Base-by-base conservation (phyloP, 805 yeast species). In the Isabelozyma rhagii region DNA sequence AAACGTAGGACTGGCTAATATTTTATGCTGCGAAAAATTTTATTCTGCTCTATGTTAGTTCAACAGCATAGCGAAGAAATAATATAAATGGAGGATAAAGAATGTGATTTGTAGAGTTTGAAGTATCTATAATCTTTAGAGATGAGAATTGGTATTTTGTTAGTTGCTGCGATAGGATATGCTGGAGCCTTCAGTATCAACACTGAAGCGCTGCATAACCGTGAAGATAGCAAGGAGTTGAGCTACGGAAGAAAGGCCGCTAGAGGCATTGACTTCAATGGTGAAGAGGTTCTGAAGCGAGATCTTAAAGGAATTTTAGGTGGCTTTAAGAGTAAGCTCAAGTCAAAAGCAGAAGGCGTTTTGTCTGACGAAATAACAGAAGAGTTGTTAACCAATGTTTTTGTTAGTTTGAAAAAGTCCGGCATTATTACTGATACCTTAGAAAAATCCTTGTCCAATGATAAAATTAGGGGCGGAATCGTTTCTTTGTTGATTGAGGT, bases 371-470 rank as follows among this genome's bases (percentile, higher is more conserved):
- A 58, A 17, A 18, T 53, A 13, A 53, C 57, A 17, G 65, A 60
- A 38, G 50, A 54, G 4, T 43, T 64, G n/a, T 50, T 66, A 40
- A 51, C 55, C 8, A 57, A 53, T 45, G 56, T 65, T 1, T 66
- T 68, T 45, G 50, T 49, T 13, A 55, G 62, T 3, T 58, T 69
- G 41, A 66, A 67, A 56, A 53, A 59, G 8, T 61, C 71, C 15
- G 69, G 64, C n/a, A 55, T 69, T 36, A 56, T 68, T 36, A 60
- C 61, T 46, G 52, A 59, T n/a, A 57, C 65, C 27, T 53, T 68
- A 14, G 58, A 56, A 49, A 53, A 58, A 55, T 52, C 69, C 5
- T 56, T 68, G 34, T 60, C 68, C 9, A 71, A 69, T 47, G 64
- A 60, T 21, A 54, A 63, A 42, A 61, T 60, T 3, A 57, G 74